Percentiles rank a stretch among this genome's conserved stretches.
Evolutionary conservation across 495 filamentous ascomycete genomes (phyloP).

Genomic region (Neurospora terricola): DNA sequence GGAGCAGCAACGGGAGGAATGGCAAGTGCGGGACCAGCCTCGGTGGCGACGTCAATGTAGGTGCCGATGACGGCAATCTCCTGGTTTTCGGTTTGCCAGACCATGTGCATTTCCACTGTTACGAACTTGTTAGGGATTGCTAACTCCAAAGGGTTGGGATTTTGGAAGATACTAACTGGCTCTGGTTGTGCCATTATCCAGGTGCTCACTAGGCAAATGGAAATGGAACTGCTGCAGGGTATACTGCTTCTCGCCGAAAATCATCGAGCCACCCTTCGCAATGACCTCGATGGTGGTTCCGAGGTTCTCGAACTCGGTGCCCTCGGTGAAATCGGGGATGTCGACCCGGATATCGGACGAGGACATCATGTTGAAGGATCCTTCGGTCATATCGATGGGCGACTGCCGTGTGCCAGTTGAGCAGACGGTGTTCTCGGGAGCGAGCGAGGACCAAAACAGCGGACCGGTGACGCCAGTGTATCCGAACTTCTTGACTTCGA

Average conservation of each 20-base stretch:
- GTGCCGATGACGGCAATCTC: slow-evolving; percentile 49
- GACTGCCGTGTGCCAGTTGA: slow-evolving; percentile 48
- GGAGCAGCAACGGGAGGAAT: background rate
- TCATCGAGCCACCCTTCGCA: slow-evolving; percentile 29
- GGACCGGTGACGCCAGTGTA: slow-evolving; percentile 44
- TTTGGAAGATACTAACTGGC: slow-evolving; percentile 23
- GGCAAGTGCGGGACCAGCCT: slow-evolving; percentile 13
- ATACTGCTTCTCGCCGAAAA: slow-evolving; percentile 37
- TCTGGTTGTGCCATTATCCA: slow-evolving; percentile 35
- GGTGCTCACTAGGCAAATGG: slow-evolving; percentile 61
- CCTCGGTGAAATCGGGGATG: slow-evolving; percentile 25
- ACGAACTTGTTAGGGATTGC: slow-evolving; percentile 5
- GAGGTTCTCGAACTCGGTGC: slow-evolving; percentile 47
- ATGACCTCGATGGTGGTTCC: slow-evolving; percentile 51
- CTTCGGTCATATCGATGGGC: slow-evolving; percentile 45
- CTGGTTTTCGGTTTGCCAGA: slow-evolving; percentile 38
- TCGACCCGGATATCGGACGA: slow-evolving; percentile 24
- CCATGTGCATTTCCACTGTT: slow-evolving; percentile 58
- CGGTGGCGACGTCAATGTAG: slow-evolving; percentile 46
- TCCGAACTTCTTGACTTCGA: slow-evolving; percentile 28
- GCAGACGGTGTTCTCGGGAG: slow-evolving; percentile 37
- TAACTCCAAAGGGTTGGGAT: background rate
- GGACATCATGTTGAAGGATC: slow-evolving; percentile 32
- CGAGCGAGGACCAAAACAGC: slow-evolving; percentile 47
- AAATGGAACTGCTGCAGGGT: slow-evolving; percentile 58